Evolutionary conservation across 257 asterid genomes (phyloP).

Genomic region (Solanum piurae): DNA sequence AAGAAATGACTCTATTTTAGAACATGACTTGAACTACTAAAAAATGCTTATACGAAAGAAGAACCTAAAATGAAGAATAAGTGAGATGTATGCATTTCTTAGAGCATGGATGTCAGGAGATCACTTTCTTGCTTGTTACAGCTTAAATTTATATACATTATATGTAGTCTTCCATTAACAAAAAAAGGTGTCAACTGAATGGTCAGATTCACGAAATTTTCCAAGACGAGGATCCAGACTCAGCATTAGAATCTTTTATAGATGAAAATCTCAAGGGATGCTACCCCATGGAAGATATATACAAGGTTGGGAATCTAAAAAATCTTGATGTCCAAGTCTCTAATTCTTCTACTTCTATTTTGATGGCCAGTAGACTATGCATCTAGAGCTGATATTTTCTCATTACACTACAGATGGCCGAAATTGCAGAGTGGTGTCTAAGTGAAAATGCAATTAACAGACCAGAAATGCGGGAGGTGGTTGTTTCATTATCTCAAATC

Average conservation of each 20-base stretch:
- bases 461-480: constrained; percentile 76
- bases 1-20: background rate
- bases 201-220: constrained; percentile 45
- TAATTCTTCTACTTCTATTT: background rate
- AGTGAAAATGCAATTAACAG: constrained; percentile 64
- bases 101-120: background rate
- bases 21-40: background rate
- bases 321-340: background rate
- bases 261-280: constrained; percentile 50
- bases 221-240: constrained; percentile 41
- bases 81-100: background rate
- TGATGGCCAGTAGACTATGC: background rate
- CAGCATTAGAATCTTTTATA: constrained; percentile 35
- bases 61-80: background rate
- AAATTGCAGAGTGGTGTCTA: constrained; percentile 67
- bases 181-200: background rate
- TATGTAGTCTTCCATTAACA: background rate
- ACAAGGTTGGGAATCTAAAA: constrained; percentile 34
- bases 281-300: constrained; percentile 53
- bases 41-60: background rate
- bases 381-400: background rate
- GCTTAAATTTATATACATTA: background rate
- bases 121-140: background rate
- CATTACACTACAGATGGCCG: constrained; percentile 47
- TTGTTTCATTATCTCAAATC: constrained; percentile 45